Base-by-base conservation (phyloP, 164 flowering plant genomes). In the Platanus orientalis region DNA sequence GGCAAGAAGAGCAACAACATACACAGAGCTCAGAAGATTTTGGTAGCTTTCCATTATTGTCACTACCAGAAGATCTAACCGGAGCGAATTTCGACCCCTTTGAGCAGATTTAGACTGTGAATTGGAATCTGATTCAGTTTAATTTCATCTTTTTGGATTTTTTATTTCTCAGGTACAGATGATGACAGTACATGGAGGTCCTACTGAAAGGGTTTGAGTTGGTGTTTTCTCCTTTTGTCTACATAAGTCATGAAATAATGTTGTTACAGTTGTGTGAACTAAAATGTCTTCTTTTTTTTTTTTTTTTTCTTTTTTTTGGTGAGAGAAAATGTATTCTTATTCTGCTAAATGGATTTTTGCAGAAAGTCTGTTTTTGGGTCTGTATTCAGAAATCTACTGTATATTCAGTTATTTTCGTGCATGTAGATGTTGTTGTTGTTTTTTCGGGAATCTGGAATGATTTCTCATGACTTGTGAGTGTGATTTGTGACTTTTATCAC, bases 81-180 rank as follows among this genome's bases (percentile, higher is more conserved):
- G 81, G 57, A 26, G 68, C 73, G 19, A 73, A 60, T 72, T 78
- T 78, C 52, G 83, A 79, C 58, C 71, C 77, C 58, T 79, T 83
- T 55, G 78, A 83, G 34, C 80, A 76, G 14, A 73, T 81, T n/a
- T 85, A 65, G 78, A 62, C 63, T 69, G 78, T 75, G 75, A 71
- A 75, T 75, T 70, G 57, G 25, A 13, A 10, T 27, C 29, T 16
- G 23, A 57, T 49, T n/a, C 12, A 9, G 14, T 57, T 36, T 65
- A 19, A 27, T 7, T 49, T n/a, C 11, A 29, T 52, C 50, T 44
- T 63, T 12, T 23, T 26, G 24, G 34, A 14, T n/a, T 21, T 29
- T 28, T 17, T 47, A 45, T 19, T 65, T 60, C 13, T 12, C 21
- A 45, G n/a, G 16, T 16, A 45, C 20, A 45, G 49, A 45, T 16